A percentile compares a stretch with the other conserved stretches of the same genome.
Evolutionary conservation across 306 rosid species (phyloP).

Genomic region (Lathyrus oleraceus): DNA sequence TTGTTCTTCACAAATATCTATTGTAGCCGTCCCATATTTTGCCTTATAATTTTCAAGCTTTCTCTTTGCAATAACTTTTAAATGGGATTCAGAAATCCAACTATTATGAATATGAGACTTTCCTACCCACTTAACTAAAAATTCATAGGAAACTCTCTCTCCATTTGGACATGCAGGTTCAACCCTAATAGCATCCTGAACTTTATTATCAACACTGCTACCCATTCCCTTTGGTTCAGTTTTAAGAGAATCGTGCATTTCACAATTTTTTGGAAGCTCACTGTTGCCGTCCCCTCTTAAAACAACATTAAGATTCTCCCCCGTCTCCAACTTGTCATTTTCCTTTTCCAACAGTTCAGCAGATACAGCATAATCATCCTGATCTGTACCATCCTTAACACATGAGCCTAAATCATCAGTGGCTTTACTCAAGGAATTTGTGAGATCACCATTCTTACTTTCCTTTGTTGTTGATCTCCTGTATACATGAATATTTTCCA

Average conservation of each 20-base stretch:
- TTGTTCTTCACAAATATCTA: constrained; percentile 85
- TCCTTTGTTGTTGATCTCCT: constrained; percentile 72
- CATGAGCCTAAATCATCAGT: constrained; percentile 48
- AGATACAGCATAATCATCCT: constrained; percentile 51
- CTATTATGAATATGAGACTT: constrained; percentile 88
- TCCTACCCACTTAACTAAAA: constrained; percentile 94
- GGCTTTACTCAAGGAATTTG: constrained; percentile 43
- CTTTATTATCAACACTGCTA: constrained; percentile 51
- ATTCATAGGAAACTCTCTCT: constrained; percentile 58
- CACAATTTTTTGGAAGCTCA: constrained; percentile 52
- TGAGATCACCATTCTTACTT: constrained; percentile 54
- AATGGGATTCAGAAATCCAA: constrained; percentile 91
- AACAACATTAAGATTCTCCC: constrained; percentile 44
- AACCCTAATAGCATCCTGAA: constrained; percentile 51
- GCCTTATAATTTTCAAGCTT: constrained; percentile 97
- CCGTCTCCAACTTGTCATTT: constrained; percentile 46
- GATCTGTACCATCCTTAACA: constrained; percentile 43
- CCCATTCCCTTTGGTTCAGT: constrained; percentile 43
- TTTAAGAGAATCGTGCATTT: constrained; percentile 49
- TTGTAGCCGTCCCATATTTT: constrained; percentile 78
- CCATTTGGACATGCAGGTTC: constrained; percentile 52
- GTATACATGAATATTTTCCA: constrained; percentile 68
- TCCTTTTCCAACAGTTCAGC: constrained; percentile 52
- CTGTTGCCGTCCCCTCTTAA: constrained; percentile 46
- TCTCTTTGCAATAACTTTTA: constrained; percentile 91